Conservation (phyloP, 1,284 basidiomycete species). For the Ganoderma sp. region DNA sequence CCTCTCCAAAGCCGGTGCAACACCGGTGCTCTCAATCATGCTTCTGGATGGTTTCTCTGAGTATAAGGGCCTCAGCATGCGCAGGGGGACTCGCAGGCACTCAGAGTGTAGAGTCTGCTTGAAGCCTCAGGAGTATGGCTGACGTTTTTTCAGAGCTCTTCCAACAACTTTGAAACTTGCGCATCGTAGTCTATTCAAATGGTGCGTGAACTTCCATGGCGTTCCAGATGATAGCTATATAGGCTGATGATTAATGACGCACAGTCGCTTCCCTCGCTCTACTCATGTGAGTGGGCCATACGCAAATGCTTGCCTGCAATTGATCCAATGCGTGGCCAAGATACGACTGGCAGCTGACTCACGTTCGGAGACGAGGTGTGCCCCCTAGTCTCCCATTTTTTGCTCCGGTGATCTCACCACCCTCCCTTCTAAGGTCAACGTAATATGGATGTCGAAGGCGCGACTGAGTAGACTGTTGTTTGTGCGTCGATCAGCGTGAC, state of each 20-base stretch:
- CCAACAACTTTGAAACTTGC: constrained; percentile 3
- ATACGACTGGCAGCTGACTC: constrained; percentile 8
- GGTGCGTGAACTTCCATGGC: background rate
- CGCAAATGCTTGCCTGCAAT: background rate
- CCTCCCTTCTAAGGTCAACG: constrained; percentile 3
- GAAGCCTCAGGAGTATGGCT: background rate
- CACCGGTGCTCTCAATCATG: background rate
- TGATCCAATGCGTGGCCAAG: background rate
- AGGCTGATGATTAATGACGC: background rate
- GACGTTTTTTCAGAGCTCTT: background rate
- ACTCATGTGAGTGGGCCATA: background rate
- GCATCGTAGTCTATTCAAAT: background rate
- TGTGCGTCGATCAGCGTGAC: background rate
- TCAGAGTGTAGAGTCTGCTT: too few relatives aligned
- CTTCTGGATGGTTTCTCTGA: background rate
- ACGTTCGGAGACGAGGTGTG: constrained; percentile 7
- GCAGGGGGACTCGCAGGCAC: background rate
- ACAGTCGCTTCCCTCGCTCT: constrained; percentile 3
- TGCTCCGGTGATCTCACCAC: background rate
- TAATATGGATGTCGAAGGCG: constrained; percentile 14
- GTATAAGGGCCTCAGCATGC: background rate
- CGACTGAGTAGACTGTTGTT: constrained; percentile 11
- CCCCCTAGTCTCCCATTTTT: background rate
- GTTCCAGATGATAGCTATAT: background rate
- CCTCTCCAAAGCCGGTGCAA: background rate